phyloP scores from a whole-genome alignment of 2,329 filamentous ascomycete species.

The Sarocladiaceae sp. region DNA sequence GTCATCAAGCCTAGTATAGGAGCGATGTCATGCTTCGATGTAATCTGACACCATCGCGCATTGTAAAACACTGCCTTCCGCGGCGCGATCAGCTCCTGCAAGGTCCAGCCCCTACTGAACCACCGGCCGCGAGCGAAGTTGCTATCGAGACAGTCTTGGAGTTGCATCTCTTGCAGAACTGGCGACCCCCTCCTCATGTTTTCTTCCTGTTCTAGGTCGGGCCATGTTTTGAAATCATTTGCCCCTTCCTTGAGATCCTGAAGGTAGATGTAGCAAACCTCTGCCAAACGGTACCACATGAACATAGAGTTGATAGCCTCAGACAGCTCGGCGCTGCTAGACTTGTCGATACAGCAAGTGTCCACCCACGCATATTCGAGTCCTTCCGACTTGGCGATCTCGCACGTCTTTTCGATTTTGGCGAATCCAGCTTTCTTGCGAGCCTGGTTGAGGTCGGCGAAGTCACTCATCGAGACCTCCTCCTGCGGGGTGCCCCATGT shows the following conservation, averaged over 20 bases:
- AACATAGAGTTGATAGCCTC: slow-evolving; percentile 16
- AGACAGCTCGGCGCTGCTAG: slow-evolving; percentile 15
- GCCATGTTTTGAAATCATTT: neutral
- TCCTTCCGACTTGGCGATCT: neutral
- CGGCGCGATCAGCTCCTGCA: slow-evolving; percentile 61
- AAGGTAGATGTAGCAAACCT: slow-evolving; percentile 13
- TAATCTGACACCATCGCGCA: slow-evolving; percentile 16
- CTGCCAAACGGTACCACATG: slow-evolving; percentile 14
- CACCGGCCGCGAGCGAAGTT: slow-evolving; percentile 15
- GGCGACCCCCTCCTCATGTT: neutral
- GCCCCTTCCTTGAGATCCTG: slow-evolving; percentile 9
- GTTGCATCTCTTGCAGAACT: no score
- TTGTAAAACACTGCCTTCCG: slow-evolving; percentile 23
- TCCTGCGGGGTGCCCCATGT: slow-evolving; percentile 15
- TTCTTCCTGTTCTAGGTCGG: neutral
- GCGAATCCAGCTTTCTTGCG: neutral
- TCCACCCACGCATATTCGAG: slow-evolving; percentile 15
- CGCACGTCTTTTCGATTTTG: slow-evolving; percentile 4
- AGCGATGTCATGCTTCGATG: neutral
- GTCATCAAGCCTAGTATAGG: neutral
- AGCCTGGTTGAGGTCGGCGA: neutral
- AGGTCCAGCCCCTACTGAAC: slow-evolving; percentile 46
- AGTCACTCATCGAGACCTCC: slow-evolving; percentile 21
- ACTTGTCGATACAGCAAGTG: slow-evolving; percentile 19
- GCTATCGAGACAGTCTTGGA: no score